These are phyloP conservation scores for Trichomonas tenax DNA, from an alignment of 208 protist species.

Conservation along the genomic window DNA sequence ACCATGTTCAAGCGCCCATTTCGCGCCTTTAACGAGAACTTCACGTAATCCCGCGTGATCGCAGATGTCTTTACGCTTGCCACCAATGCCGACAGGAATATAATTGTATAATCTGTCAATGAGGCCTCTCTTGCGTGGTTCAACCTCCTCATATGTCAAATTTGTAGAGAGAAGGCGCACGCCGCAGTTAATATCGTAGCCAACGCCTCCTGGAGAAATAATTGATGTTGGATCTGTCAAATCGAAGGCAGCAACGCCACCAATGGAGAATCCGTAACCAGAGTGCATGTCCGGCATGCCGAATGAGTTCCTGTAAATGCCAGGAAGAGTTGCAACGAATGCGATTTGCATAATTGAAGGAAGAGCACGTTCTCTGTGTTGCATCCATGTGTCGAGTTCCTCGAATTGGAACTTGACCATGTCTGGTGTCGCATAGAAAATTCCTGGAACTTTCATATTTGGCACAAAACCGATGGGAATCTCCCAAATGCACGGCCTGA, in stretches of 20 bases:
- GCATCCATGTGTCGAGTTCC: constrained; percentile 42
- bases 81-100: constrained; percentile 7
- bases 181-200: constrained; percentile 76
- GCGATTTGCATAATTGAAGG: constrained; percentile 59
- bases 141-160: constrained; percentile 47
- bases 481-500: not conserved
- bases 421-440: constrained; percentile 56
- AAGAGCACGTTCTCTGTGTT: constrained; percentile 45
- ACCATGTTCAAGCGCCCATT: constrained; percentile 59
- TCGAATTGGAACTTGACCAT: constrained; percentile 48
- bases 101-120: not conserved
- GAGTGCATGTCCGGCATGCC: constrained; percentile 67
- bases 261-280: constrained; percentile 34
- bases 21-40: constrained; percentile 56
- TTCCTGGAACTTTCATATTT: no score
- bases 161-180: constrained; percentile 64
- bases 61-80: not conserved
- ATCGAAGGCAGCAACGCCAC: no score
- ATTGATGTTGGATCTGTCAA: constrained; percentile 49
- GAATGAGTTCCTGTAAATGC: constrained; percentile 56
- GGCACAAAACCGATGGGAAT: not conserved
- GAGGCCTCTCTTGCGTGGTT: not conserved
- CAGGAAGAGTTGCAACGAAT: constrained; percentile 62
- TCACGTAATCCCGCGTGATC: constrained; percentile 39
- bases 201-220: constrained; percentile 62